Percentiles rank a stretch among this genome's conserved stretches.
These are phyloP conservation scores for Neurospora sp. DNA, from an alignment of 495 filamentous ascomycete genomes.

Conservation along the genomic window DNA sequence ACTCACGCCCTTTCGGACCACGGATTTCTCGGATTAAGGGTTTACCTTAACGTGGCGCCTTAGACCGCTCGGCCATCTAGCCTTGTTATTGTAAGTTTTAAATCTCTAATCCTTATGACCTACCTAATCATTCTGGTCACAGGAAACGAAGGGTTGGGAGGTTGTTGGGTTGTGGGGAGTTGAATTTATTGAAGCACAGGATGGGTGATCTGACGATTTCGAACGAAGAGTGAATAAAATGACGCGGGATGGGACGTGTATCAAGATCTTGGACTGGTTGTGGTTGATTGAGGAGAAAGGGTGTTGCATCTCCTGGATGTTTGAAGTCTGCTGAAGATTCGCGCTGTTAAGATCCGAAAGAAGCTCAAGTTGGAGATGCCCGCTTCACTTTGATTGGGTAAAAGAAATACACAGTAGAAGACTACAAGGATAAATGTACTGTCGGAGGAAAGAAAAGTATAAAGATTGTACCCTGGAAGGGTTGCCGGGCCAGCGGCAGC, in stretches of 20 bases:
- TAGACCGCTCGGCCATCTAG: neutral
- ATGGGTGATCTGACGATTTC: neutral
- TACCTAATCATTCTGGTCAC: neutral
- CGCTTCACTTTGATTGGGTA: neutral
- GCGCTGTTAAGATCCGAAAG: neutral
- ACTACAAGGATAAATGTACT: neutral
- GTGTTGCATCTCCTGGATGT: neutral
- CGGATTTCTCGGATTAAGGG: neutral
- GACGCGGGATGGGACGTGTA: neutral
- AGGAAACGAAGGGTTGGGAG: neutral
- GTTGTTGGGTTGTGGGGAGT: neutral
- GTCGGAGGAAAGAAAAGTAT: neutral
- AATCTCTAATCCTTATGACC: neutral
- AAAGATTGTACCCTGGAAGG: neutral
- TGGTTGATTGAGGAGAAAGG: neutral
- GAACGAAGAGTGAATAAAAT: neutral
- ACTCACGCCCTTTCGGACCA: slow-evolving; percentile 7
- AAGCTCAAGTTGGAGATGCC: neutral
- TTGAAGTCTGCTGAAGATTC: neutral
- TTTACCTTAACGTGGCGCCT: neutral
- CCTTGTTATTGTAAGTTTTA: neutral
- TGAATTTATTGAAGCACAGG: neutral
- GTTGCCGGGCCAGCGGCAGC: neutral
- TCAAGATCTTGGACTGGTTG: neutral
- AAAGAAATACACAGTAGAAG: neutral